Evolutionary conservation across 2,329 filamentous ascomycete species (phyloP), one percentile per base, ranked within the genome.

Genomic region (Erysiphe pulchra): DNA sequence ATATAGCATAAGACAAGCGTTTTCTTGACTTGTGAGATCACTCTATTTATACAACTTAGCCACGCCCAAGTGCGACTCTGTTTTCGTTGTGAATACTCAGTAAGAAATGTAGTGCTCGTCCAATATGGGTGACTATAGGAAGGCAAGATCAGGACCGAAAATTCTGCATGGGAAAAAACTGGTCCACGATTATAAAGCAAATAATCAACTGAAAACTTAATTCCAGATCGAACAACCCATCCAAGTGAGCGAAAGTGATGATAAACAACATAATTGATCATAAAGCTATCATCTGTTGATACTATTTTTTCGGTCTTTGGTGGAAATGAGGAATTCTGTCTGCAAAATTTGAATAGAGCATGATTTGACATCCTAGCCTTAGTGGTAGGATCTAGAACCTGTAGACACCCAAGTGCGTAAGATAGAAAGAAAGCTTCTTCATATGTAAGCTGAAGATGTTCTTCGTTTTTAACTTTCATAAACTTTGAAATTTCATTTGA

Each of bases 211-310:
- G 82, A 83, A 54, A 98, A 98, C 57, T 98, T 98, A 58, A 92
- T 77, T 33, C 90, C 92, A 5, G 81, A 76, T 13, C 92, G 78
- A 0, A 92, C 80, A 1, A 94, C 83, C 87, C 90, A 98, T 20
- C 90, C 90, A 0, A 95, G 68, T 0, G 85, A 92, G 34, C 90
- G 79, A 63, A 93, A 98, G 59, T 98, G 87, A 58, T 98, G 90
- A 59, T 93, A 98, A 16, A 83, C 83, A 12, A 75, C 76, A 56
- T 95, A 98, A 47, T 83, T 77, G 0, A 93, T 60, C 17, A 95
- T 64, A 60, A 98, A 98, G 0, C 74, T 70, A 55, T 92, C 82
- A 58, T 93, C 84, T 0, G 84, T 75, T 14, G 70, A 66, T 2
- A 84, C 65, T 11, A 61, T 57, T 8, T 58, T 55, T 13, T 54